These are phyloP conservation scores for Luvunga scandens DNA, from an alignment of 345 rosid species.

Conservation along the genomic window DNA sequence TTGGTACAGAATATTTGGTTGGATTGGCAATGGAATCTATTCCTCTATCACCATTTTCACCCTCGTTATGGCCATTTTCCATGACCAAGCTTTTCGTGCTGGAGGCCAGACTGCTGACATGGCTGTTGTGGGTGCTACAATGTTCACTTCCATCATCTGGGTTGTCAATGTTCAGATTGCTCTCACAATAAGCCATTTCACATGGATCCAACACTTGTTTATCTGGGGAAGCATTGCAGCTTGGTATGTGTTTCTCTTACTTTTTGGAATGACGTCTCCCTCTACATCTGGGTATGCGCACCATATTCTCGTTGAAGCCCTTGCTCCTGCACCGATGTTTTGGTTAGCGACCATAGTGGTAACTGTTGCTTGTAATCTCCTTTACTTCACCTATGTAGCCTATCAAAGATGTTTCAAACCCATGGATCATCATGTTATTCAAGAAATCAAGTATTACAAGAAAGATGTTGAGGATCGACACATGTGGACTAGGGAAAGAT, in stretches of 20 bases:
- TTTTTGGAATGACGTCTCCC: conserved; percentile 67
- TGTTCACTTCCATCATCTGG: conserved; percentile 95
- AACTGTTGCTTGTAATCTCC: conserved; percentile 57
- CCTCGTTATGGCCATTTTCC: conserved; percentile 63
- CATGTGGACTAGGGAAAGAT: conserved; percentile 88
- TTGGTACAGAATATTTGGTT: conserved; percentile 85
- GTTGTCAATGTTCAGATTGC: conserved; percentile 91
- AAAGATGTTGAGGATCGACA: conserved; percentile 70
- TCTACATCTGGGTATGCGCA: conserved; percentile 54
- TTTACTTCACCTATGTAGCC: conserved; percentile 62
- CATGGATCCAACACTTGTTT: conserved; percentile 91
- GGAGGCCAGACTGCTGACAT: conserved; percentile 88
- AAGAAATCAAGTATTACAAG: conserved; percentile 83
- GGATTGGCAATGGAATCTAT: conserved; percentile 90
- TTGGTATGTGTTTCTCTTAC: conserved; percentile 76
- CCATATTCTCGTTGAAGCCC: conserved; percentile 70
- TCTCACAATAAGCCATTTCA: conserved; percentile 86
- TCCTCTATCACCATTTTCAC: conserved; percentile 72
- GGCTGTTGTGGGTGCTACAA: conserved; percentile 81
- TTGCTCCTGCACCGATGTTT: conserved; percentile 75
- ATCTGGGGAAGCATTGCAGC: conserved; percentile 85
- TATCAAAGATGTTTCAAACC: conserved; percentile 80
- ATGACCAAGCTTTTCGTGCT: conserved; percentile 64
- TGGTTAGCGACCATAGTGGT: conserved; percentile 76
- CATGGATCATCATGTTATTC: conserved; percentile 92